phyloP scores from a whole-genome alignment of 768 basidiomycete species.

The Rhizopogon vinicolor region DNA sequence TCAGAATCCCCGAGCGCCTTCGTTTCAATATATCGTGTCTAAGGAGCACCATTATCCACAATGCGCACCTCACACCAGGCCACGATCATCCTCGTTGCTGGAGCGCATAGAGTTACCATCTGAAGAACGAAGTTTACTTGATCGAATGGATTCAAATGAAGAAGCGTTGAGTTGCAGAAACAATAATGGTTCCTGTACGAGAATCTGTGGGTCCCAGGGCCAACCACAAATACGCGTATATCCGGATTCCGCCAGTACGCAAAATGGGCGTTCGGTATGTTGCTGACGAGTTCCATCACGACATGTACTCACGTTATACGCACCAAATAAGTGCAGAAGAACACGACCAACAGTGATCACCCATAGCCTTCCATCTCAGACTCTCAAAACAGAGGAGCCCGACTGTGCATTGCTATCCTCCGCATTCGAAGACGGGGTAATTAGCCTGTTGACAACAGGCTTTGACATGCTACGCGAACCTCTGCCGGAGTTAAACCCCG shows the following conservation, averaged over 20 bases:
- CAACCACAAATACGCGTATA: conserved; percentile 5
- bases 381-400: conserved; percentile 2
- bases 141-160: neutral
- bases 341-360: conserved; percentile 9
- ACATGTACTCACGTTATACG: conserved; percentile 2
- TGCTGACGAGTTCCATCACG: neutral
- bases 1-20: neutral
- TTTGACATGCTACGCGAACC: conserved; percentile 2
- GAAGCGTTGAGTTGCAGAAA: neutral
- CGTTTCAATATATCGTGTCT: neutral
- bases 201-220: neutral
- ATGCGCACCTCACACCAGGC: neutral
- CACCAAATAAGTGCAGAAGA: conserved; percentile 1
- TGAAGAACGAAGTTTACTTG: neutral
- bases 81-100: neutral
- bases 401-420: conserved; percentile 6
- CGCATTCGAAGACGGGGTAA: conserved; percentile 8
- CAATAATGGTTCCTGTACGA: neutral
- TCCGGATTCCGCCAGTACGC: neutral
- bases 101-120: neutral
- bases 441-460: conserved; percentile 1
- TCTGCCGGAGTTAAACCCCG: neutral
- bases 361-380: conserved; percentile 6
- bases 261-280: conserved; percentile 18
- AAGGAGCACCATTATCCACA: neutral